Base-by-base conservation (phyloP, 225 moss, liverwort and hornwort genomes). In the Marchantia polymorpha region DNA sequence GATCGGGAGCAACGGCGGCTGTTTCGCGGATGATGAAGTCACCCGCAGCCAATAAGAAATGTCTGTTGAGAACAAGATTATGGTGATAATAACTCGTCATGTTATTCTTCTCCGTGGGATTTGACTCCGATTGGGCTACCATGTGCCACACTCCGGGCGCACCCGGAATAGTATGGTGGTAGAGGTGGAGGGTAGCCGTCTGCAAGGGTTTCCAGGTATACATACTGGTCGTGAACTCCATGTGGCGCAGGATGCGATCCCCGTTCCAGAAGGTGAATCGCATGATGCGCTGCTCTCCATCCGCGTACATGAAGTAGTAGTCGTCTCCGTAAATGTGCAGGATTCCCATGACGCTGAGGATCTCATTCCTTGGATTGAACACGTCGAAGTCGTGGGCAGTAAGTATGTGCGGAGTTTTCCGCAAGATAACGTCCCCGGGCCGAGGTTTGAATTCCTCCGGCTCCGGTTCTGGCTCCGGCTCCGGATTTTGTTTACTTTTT, bases 221-320 rank as follows among this genome's bases (percentile, higher is more conserved):
- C 29, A 53, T 2, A 3, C 1, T 15, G 15, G 29, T 23, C 7
- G 29, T 56, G 58, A 75, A 75, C 13, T 56, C 30, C 0, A 55
- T 55, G 4, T 30, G 9, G 15, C 74, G 74, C 29, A 75, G 20
- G 74, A 75, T 75, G 16, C 12, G 54, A 58, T 75, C 74, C 20
- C 55, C 20, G 8, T 20, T 58, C 14, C 74, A 55, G 55, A 75
- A 75, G 29, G 74, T 75, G 26, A 75, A 75, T 26, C 30, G 56
- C 16, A 75, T 56, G 29, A 54, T 17, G 54, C 56, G 74, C 17
- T 54, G 7, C 17, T 55, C 7, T 8, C 74, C 74, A 8, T 55
- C 1, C 13, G 29, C 74, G 11, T 75, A 55, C 5, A 75, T 30
- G 74, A 75, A 75, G 26, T 29, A 75, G 54, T 58, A 54, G 30